Base-by-base conservation (phyloP, 2,329 filamentous ascomycete species). In the Stromatinia cepivora region DNA sequence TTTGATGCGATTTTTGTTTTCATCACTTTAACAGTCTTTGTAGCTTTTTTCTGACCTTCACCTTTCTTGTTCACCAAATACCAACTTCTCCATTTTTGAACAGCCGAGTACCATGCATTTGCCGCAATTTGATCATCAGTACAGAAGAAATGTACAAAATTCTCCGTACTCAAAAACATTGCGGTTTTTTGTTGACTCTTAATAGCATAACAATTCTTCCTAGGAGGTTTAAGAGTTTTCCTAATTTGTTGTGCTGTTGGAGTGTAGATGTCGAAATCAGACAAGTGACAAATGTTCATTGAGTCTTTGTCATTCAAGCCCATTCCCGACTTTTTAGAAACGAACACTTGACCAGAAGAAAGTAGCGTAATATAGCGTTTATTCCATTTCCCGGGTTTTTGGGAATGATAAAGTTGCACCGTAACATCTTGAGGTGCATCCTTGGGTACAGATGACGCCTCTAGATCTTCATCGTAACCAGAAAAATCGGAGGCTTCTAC, bases 141-240 rank as follows among this genome's bases (percentile, higher is more conserved):
- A 70, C 88, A 90, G 81, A 98, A 97, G 80, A 94, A 97, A 77
- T 98, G 94, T 4, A 97, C 91, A 77, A 93, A 98, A 74, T 94
- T 94, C 65, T 92, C 89, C 4, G 90, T 91, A 67, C 90, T 90
- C 67, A 93, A 82, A 76, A 97, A 97, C 76, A 97, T 89, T 70
- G 87, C 88, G 0, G 90, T 90, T 79, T 94, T 97, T 77, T 97
- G 90, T 81, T 97, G 93, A 75, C 92, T 96, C 81, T 97, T 97
- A 75, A 98, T 85, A 0, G 93, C 94, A 76, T 92, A 94, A 80
- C 92, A 97, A 74, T 89, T 85, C 77, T 90, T 91, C 80, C 95
- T 97, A 0, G 94, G 94, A 0, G 93, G 90, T 75, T 90, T 93
- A 66, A 97, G 84, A 72, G 87, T 85, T 76, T 90, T 91, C 50